Conservation (phyloP, 23 red algal genomes). For the Chondrus crispus region DNA sequence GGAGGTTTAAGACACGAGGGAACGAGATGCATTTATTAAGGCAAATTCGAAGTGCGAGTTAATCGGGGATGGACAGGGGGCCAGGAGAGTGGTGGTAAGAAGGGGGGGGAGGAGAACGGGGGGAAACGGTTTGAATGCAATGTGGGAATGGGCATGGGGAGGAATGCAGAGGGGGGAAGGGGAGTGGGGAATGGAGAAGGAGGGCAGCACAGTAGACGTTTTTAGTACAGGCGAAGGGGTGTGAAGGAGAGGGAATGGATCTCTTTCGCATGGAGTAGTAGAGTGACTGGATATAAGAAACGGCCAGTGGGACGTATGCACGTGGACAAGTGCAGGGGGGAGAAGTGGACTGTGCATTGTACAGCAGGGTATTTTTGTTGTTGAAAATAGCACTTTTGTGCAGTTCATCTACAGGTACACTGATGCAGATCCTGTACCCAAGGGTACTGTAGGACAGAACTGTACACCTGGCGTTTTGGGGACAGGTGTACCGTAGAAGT, state of each 20-base stretch:
- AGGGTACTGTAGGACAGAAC: too few species aligned
- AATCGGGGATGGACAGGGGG: background rate
- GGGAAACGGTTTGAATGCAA: background rate
- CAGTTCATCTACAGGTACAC: too few species aligned
- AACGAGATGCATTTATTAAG: too few species aligned
- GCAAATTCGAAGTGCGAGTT: background rate
- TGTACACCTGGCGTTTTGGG: too few species aligned
- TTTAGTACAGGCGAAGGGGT: background rate
- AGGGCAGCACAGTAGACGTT: background rate
- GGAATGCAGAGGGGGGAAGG: background rate
- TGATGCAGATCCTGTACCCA: too few species aligned
- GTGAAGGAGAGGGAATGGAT: background rate
- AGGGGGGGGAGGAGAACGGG: background rate
- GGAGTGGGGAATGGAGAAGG: background rate
- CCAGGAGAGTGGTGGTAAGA: background rate
- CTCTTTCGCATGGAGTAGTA: background rate
- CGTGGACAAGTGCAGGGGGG: too few species aligned
- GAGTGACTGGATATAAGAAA: too few species aligned
- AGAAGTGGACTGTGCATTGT: too few species aligned
- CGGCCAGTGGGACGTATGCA: too few species aligned
- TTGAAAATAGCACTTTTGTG: too few species aligned
- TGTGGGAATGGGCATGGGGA: background rate
- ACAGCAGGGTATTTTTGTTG: too few species aligned
- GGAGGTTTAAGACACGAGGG: background rate
- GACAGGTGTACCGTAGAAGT: too few species aligned